These are phyloP conservation scores for Trichoderma breve DNA, from an alignment of 2,329 filamentous ascomycete species.

Conservation along the genomic window DNA sequence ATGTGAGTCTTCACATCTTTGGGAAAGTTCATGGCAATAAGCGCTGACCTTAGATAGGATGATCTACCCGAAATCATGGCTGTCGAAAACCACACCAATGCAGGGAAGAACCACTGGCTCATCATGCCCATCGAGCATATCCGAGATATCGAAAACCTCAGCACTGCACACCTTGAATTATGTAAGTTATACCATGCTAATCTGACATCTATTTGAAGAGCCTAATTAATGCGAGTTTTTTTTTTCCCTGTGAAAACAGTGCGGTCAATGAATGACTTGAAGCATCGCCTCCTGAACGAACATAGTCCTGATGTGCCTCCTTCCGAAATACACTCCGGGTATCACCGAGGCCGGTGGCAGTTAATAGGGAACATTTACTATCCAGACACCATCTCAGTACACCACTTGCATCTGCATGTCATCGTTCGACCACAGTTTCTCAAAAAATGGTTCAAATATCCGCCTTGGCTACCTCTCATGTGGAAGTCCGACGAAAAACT, in stretches of 20 bases:
- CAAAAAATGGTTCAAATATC: conserved; percentile 11
- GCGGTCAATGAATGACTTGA: not conserved
- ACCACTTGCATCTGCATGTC: conserved; percentile 22
- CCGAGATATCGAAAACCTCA: not conserved
- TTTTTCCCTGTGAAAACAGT: no score
- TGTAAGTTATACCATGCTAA: no score
- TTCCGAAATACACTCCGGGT: not conserved
- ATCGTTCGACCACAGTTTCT: not conserved
- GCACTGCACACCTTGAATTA: not conserved
- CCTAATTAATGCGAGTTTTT: no score
- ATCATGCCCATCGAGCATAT: not conserved
- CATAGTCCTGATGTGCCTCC: not conserved
- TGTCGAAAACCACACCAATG: no score
- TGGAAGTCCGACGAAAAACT: conserved; percentile 19
- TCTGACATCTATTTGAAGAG: no score
- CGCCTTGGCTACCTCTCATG: conserved; percentile 19
- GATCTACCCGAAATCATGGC: no score
- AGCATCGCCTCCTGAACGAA: not conserved
- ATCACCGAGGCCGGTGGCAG: no score
- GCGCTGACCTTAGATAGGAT: no score
- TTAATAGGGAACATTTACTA: no score
- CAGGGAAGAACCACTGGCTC: no score
- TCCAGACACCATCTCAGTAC: conserved; percentile 20
- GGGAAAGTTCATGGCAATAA: no score
- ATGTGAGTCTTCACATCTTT: no score